Base-by-base conservation (phyloP, 495 filamentous ascomycete species). In the Tuber borchii region DNA sequence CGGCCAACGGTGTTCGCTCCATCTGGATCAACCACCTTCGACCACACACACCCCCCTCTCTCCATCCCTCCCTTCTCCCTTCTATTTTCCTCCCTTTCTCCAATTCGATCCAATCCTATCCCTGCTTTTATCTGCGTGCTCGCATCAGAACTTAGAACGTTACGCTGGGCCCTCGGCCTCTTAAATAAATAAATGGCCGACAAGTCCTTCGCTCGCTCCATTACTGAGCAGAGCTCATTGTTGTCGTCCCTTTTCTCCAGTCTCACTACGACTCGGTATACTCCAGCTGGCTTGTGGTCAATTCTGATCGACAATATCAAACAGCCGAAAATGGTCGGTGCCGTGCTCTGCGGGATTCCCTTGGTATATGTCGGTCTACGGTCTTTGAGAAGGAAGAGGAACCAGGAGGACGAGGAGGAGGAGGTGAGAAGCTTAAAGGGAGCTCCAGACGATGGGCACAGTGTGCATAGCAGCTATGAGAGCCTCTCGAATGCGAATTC, bases 101-200 rank as follows among this genome's bases (percentile, higher is more conserved):
- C 56, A 71, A 74, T 65, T 71, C 70, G 73, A 17, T 31, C 78
- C 78, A 79, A 79, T 79, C 70, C 78, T 73, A 81, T 81, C 79
- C 75, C 79, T 81, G 75, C 61, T 71, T 81, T 77, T 43, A 51
- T 71, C 75, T 80, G 75, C 79, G 79, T 81, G 79, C 73, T 68
- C 72, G 69, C 73, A 75, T 79, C 78, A 71, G 78, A 72, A 68
- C 74, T 71, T 46, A 79, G 78, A 79, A 73, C 73, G 45, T 71
- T 79, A 73, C 70, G 72, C 72, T 79, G 78, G 61, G 48, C 40
- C 48, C 72, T 73, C 69, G 61, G 37, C 61, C 72, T 73, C 46
- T 73, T 73, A 74, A 75, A 79, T 79, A 79, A 79, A 79, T 79
- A 79, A 79, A 79, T 79, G 78, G 70, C 77, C 78, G 73, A 75